phyloP scores from a whole-genome alignment of 2,329 filamentous ascomycete genomes.

The Sclerotinia glacialis region DNA sequence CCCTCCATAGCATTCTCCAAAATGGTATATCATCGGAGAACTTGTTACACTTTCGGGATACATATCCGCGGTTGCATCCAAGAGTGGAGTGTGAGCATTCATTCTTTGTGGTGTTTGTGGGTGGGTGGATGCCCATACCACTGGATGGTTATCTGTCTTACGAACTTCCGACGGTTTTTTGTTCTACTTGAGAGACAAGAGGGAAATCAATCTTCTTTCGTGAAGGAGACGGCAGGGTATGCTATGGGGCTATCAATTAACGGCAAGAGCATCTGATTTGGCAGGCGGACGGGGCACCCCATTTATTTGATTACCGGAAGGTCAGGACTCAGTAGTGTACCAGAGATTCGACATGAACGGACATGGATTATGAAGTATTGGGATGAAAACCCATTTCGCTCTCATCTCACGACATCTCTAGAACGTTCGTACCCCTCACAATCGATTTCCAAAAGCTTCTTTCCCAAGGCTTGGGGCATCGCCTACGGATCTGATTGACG shows the following conservation, averaged over 20 bases:
- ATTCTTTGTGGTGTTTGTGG: not conserved
- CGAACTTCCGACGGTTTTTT: constrained; percentile 10
- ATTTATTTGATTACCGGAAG: not conserved
- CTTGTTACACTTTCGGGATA: not conserved
- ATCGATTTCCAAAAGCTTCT: constrained; percentile 13
- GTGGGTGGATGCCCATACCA: constrained; percentile 2
- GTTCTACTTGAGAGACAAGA: constrained; percentile 12
- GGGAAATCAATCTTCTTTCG: constrained; percentile 14
- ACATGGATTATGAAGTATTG: constrained; percentile 11
- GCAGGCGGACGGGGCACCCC: constrained; percentile 6
- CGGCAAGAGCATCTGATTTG: not conserved
- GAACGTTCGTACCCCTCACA: constrained; percentile 11
- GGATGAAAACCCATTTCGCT: constrained; percentile 6
- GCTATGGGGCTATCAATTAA: not conserved
- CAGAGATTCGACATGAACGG: constrained; percentile 7
- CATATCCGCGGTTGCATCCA: constrained; percentile 5
- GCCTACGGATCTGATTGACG: not conserved
- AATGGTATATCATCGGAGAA: not conserved
- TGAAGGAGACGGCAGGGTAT: not conserved
- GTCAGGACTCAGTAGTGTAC: constrained; percentile 5
- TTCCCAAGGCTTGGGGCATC: constrained; percentile 1
- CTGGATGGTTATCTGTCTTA: constrained; percentile 22
- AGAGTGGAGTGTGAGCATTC: not conserved
- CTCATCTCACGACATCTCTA: constrained; percentile 10
- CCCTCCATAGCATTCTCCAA: too few relatives aligned